Conservation (phyloP, 176 grass and related monocot species). For the Hordeum vulgare region DNA sequence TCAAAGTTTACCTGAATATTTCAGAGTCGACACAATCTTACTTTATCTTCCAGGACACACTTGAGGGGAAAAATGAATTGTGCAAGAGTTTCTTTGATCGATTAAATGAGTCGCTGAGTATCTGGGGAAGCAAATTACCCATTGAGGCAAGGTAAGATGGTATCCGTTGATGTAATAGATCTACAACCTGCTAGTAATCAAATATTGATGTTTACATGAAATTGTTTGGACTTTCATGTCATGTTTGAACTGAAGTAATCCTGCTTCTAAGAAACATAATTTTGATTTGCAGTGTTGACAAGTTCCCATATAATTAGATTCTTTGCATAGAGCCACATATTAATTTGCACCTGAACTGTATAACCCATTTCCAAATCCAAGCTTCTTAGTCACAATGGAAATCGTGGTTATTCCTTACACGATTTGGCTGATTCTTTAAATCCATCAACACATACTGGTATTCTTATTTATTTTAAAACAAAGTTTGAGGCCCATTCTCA, state of each 20-base stretch:
- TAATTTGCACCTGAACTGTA: neutral
- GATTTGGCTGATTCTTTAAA: neutral
- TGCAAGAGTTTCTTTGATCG: constrained; percentile 64
- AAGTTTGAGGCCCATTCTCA: constrained; percentile 2
- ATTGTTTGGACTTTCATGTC: neutral
- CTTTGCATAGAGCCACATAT: neutral
- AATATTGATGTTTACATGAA: neutral
- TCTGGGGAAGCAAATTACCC: constrained; percentile 86
- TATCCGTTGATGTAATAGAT: neutral
- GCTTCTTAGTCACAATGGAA: neutral
- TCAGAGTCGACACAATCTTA: neutral
- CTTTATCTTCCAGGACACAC: constrained; percentile 49
- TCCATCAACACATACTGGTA: no score
- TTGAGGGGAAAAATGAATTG: constrained; percentile 64
- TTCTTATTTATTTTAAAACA: neutral
- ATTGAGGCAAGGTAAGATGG: constrained; percentile 68
- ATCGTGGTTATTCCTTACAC: neutral
- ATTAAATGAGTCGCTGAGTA: constrained; percentile 69
- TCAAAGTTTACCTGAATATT: neutral
- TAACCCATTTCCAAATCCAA: neutral
- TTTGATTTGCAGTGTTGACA: neutral
- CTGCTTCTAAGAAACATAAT: constrained; percentile 1
- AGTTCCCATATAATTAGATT: neutral
- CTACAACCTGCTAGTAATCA: neutral
- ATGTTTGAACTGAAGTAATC: neutral